Evolutionary conservation across 495 filamentous ascomycete species (phyloP).

Genomic region (Mytilinidion resinicola): DNA sequence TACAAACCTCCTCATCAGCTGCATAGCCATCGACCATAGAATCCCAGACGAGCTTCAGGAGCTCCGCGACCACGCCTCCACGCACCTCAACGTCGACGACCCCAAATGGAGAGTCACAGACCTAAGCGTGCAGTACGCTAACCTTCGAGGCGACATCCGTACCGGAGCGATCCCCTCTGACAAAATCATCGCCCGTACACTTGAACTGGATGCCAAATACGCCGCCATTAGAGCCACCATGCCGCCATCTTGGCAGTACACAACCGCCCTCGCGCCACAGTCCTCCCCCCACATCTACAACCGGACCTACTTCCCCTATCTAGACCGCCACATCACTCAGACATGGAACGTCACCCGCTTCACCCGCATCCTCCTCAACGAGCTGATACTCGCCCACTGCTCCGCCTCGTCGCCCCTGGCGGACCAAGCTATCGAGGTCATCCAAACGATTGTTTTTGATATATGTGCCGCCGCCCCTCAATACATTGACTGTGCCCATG

Average conservation of each 20-base stretch:
- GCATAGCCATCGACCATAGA: conserved; percentile 9
- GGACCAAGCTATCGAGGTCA: background rate
- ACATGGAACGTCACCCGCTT: conserved; percentile 31
- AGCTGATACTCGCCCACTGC: conserved; percentile 9
- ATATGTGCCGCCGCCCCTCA: conserved; percentile 34
- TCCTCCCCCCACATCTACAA: conserved; percentile 18
- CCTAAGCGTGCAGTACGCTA: conserved; percentile 24
- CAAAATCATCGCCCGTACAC: background rate
- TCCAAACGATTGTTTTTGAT: conserved; percentile 23
- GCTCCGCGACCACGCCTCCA: conserved; percentile 23
- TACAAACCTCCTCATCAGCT: conserved; percentile 29
- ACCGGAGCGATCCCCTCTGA: background rate
- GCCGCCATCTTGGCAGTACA: conserved; percentile 3
- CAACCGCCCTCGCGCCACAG: background rate
- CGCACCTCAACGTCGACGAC: conserved; percentile 13
- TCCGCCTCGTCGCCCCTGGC: background rate
- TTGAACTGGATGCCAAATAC: conserved; percentile 4
- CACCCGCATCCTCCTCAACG: conserved; percentile 32
- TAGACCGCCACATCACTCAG: conserved; percentile 24
- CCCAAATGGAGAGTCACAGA: conserved; percentile 22
- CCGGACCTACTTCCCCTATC: conserved; percentile 26
- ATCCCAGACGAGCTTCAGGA: conserved; percentile 22
- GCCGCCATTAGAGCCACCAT: background rate
- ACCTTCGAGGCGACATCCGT: conserved; percentile 16
- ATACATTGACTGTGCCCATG: conserved; percentile 18